These are phyloP conservation scores for Endogone sp. DNA, from an alignment of 192 early-diverging fungal genomes.

Conservation along the genomic window DNA sequence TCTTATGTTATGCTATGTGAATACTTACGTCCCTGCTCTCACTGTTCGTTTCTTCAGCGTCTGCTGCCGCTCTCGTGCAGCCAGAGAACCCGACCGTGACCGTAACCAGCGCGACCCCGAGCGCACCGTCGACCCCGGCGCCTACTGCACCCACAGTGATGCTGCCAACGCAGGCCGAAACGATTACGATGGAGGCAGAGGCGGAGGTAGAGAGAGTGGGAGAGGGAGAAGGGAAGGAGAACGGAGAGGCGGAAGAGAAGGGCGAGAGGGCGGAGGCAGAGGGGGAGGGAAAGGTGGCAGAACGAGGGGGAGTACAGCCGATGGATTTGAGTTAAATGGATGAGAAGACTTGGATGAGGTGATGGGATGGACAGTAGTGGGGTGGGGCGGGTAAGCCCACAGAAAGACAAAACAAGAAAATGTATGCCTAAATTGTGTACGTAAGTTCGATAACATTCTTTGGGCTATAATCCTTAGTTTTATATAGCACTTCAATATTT, in stretches of 20 bases:
- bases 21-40: no score
- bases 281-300: not conserved
- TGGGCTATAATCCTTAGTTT: no score
- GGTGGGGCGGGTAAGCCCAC: not conserved
- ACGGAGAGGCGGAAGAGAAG: constrained; percentile 21
- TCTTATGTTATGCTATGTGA: no score
- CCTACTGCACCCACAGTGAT: not conserved
- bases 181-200: not conserved
- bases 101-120: constrained; percentile 3
- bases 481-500: no score
- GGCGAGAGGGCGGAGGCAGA: constrained; percentile 22
- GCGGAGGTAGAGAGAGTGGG: not conserved
- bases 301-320: not conserved
- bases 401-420: no score
- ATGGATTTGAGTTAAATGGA: no score
- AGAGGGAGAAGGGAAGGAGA: not conserved
- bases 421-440: no score
- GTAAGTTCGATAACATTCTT: no score
- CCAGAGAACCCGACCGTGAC: constrained; percentile 3
- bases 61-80: no score
- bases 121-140: not conserved
- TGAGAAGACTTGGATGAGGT: no score
- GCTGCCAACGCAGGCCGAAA: not conserved
- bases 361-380: no score
- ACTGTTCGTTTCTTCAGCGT: no score